These are phyloP conservation scores for Oryza longistaminata DNA, from an alignment of 176 grass and related monocot species.

Conservation along the genomic window DNA sequence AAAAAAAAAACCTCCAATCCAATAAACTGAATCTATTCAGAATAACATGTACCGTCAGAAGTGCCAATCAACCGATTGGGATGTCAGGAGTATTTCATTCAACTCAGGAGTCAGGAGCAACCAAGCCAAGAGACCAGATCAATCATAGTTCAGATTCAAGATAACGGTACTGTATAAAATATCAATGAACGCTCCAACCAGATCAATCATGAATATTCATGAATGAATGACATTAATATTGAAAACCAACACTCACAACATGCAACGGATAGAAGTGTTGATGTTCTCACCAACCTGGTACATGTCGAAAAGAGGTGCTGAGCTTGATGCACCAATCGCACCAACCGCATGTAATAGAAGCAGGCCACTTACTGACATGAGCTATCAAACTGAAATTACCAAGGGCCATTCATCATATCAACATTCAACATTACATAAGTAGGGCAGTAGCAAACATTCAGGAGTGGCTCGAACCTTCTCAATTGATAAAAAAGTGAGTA, in stretches of 20 bases:
- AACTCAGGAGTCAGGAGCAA: background rate
- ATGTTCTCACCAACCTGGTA: conserved; percentile 36
- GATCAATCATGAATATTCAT: background rate
- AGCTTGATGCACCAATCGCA: conserved; percentile 12
- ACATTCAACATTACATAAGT: background rate
- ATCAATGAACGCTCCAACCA: conserved; percentile 1
- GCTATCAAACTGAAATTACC: conserved; percentile 12
- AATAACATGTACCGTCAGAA: background rate
- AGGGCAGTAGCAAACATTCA: background rate
- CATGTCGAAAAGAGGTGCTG: background rate
- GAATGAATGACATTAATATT: conserved; percentile 9
- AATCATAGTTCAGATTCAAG: background rate
- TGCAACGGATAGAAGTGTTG: conserved; percentile 31
- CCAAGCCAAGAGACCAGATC: background rate
- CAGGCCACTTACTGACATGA: background rate
- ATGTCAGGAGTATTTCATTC: background rate
- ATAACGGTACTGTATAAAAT: conserved; percentile 2
- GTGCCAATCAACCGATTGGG: background rate
- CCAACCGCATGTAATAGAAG: conserved; percentile 23
- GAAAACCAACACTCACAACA: background rate
- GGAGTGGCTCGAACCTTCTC: background rate
- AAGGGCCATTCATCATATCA: conserved; percentile 26
- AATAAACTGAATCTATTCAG: too few species aligned
- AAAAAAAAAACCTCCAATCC: background rate
- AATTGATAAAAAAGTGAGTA: background rate